Conservation (phyloP, 371 early-diverging fungal genomes). For the Dichotomocladium elegans region DNA sequence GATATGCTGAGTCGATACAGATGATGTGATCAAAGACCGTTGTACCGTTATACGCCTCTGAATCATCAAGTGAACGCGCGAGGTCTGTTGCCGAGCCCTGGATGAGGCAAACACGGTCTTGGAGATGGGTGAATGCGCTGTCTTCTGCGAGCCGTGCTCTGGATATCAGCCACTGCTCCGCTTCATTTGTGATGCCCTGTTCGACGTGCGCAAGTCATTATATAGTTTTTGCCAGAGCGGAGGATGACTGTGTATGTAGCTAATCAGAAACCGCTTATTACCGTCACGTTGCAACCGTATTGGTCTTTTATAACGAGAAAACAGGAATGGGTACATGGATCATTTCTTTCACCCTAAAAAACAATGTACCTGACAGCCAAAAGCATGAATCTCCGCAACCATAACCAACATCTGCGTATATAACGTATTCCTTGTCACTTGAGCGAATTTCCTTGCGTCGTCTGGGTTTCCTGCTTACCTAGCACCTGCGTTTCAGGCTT, state of each 20-base stretch:
- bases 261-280: conserved; percentile 19
- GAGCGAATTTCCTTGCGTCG: neutral
- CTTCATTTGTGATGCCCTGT: conserved; percentile 49
- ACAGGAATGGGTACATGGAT: neutral
- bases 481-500: conserved; percentile 8
- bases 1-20: conserved; percentile 58
- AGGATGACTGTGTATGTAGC: too few species aligned
- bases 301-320: conserved; percentile 12
- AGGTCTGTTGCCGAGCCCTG: conserved; percentile 36
- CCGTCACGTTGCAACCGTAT: conserved; percentile 22
- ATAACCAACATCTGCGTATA: conserved; percentile 41
- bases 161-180: conserved; percentile 29
- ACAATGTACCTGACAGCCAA: conserved; percentile 25
- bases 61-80: neutral
- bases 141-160: conserved; percentile 6
- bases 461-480: conserved; percentile 22
- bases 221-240: too few species aligned
- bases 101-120: conserved; percentile 9
- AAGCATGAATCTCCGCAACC: conserved; percentile 52
- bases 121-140: conserved; percentile 3
- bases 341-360: neutral
- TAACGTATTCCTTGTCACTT: neutral
- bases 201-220: too few species aligned
- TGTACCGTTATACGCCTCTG: too few species aligned
- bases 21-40: conserved; percentile 39